Evolutionary conservation across 176 grass and related monocot genomes (phyloP).

Genomic region (Metroxylon sagu): DNA sequence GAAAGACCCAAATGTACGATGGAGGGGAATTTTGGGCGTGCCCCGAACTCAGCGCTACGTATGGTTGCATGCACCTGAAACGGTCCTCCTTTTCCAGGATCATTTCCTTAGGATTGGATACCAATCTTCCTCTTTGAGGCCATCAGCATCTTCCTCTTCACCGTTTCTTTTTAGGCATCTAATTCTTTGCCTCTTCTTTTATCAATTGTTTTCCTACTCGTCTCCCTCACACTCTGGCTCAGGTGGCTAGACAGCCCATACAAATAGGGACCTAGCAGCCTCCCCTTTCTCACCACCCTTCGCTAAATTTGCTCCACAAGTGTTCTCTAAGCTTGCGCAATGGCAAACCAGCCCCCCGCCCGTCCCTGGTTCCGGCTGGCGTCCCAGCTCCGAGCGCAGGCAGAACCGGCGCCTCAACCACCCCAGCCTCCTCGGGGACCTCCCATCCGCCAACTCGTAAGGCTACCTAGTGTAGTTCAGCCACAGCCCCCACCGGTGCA

Average conservation of each 20-base stretch:
- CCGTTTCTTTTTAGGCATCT: slow-evolving; percentile 2
- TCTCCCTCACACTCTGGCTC: neutral
- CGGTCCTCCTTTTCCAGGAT: too few relatives aligned
- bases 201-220: neutral
- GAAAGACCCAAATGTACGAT: too few relatives aligned
- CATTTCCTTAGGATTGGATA: slow-evolving; percentile 21
- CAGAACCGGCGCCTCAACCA: neutral
- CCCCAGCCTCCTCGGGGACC: too few relatives aligned
- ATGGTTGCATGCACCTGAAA: too few relatives aligned
- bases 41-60: too few relatives aligned
- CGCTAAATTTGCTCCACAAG: neutral
- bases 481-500: too few relatives aligned
- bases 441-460: too few relatives aligned
- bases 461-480: too few relatives aligned
- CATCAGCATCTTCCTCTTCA: slow-evolving; percentile 11
- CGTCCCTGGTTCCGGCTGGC: slow-evolving; percentile 31
- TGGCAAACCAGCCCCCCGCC: slow-evolving; percentile 26
- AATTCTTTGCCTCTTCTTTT: slow-evolving; percentile 19
- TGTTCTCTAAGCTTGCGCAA: neutral
- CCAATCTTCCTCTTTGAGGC: slow-evolving; percentile 20
- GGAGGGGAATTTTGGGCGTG: too few relatives aligned
- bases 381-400: slow-evolving; percentile 9
- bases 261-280: slow-evolving; percentile 14
- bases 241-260: slow-evolving; percentile 2
- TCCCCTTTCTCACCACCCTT: neutral